These are phyloP conservation scores for Chlamydomonas sphaeroides DNA, from an alignment of 139 green algal species.

Conservation along the genomic window DNA sequence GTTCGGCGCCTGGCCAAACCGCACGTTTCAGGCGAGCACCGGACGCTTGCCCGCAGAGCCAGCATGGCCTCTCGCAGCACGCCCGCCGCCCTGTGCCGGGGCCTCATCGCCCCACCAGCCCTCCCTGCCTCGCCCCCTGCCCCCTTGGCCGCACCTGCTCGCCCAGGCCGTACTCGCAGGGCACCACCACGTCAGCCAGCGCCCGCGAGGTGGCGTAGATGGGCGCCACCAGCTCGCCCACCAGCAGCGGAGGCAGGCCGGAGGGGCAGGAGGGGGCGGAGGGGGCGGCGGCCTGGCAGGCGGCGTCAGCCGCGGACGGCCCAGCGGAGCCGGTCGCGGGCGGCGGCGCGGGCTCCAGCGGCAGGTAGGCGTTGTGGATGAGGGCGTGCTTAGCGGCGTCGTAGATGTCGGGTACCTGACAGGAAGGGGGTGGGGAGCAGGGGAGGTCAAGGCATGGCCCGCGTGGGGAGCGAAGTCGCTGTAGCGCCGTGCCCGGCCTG, in stretches of 20 bases:
- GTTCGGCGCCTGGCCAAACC: too few relatives aligned
- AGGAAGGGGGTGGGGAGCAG: too few relatives aligned
- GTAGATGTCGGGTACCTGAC: slow-evolving; percentile 94
- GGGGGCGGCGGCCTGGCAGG: neutral
- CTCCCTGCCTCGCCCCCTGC: too few relatives aligned
- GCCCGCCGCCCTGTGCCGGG: too few relatives aligned
- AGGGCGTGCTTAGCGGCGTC: slow-evolving; percentile 93
- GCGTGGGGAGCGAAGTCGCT: too few relatives aligned
- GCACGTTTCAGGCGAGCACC: too few relatives aligned
- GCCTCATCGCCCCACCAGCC: neutral
- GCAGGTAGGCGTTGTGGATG: slow-evolving; percentile 94
- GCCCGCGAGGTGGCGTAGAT: slow-evolving; percentile 67
- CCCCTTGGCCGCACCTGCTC: slow-evolving; percentile 33
- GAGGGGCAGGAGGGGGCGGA: neutral
- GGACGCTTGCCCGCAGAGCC: too few relatives aligned
- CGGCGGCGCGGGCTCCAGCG: slow-evolving; percentile 66
- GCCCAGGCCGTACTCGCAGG: slow-evolving; percentile 82
- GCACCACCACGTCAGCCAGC: slow-evolving; percentile 82
- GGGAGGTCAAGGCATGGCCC: too few relatives aligned
- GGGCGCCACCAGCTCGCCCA: slow-evolving; percentile 23
- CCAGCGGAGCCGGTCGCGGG: neutral
- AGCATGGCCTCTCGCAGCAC: too few relatives aligned
- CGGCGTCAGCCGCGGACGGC: neutral
- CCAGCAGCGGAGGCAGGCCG: neutral
- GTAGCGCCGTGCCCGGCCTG: too few relatives aligned